Base-by-base conservation (phyloP, 805 yeast genomes). In the Yarrowia deformans region DNA sequence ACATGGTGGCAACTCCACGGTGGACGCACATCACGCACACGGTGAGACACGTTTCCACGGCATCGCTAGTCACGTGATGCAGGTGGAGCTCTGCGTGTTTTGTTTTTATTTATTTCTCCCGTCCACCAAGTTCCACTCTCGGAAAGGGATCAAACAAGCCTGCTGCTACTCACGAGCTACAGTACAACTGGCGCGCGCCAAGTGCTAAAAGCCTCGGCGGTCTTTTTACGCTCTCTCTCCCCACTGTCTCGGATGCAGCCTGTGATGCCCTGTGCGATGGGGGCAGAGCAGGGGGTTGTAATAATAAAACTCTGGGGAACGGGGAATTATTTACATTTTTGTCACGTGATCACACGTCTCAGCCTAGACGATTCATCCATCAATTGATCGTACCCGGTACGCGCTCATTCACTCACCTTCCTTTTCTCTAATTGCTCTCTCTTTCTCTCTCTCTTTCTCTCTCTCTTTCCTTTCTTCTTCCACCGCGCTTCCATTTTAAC, bases 211-310 rank as follows among this genome's bases (percentile, higher is more conserved):
- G 29, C 56, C 42, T 52, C 56, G 55, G 39, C 39, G 39, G 55
- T 50, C 16, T 23, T 23, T 23, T 13, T 29, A 48, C 35, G 43
- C 58, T 34, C 29, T 23, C 29, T 23, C 29, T 23, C 58, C 58
- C 43, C 43, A 34, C 43, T 52, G 58, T 52, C 58, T 52, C 58
- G 58, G 58, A 52, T 52, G 58, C 58, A 52, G 58, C 58, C 43
- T 13, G 58, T 18, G 58, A 52, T 52, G 58, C 58, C 55, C 55
- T 49, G 54, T 32, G 37, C 14, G 13, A 23, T 43, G 23, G 46
- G 29, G 46, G 46, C 23, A 8, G 8, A 8, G 23, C 9, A 16
- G 18, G 45, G n/a, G 43, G 3, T 37, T 2, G 12, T 13, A 39
- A n/a, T n/a, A n/a, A n/a, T n/a, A n/a, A n/a, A n/a, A n/a, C n/a